These are phyloP conservation scores for Candida krabiensis DNA, from an alignment of 805 yeast species.

Conservation along the genomic window DNA sequence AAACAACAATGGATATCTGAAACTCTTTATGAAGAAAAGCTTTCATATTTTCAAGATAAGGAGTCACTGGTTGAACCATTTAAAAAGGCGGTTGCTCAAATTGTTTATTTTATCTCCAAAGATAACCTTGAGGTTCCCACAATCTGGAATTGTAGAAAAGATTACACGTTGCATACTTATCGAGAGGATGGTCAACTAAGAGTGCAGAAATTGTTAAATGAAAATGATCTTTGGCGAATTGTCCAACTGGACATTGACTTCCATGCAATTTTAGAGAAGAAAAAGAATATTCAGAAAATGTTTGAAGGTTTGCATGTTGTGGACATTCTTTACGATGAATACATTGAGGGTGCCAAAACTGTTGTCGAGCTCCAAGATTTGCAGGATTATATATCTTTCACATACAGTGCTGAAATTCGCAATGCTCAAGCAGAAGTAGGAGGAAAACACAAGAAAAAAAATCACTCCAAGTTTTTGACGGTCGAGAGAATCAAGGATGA, in stretches of 20 bases:
- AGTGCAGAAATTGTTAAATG: conserved; percentile 57
- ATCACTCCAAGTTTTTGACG: conserved; percentile 59
- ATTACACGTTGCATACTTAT: conserved; percentile 65
- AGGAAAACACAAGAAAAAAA: conserved; percentile 35
- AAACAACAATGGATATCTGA: conserved; percentile 85
- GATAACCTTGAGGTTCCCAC: conserved; percentile 91
- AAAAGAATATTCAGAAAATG: conserved; percentile 54
- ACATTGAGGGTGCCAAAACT: conserved; percentile 54
- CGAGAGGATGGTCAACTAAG: conserved; percentile 39
- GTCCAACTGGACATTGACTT: conserved; percentile 84
- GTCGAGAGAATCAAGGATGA: conserved; percentile 70
- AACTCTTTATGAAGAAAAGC: conserved; percentile 58
- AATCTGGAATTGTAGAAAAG: conserved; percentile 94
- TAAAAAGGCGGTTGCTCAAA: conserved; percentile 67
- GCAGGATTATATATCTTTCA: conserved; percentile 77
- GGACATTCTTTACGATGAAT: conserved; percentile 59
- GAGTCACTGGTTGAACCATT: conserved; percentile 48
- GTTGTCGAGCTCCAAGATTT: conserved; percentile 86
- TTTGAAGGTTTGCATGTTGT: conserved; percentile 52
- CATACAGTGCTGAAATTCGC: conserved; percentile 59
- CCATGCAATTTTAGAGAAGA: conserved; percentile 79
- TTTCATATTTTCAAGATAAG: conserved; percentile 37
- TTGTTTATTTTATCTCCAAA: conserved; percentile 66
- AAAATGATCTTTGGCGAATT: conserved; percentile 91
- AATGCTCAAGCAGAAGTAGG: conserved; percentile 33